phyloP scores from a whole-genome alignment of 768 basidiomycete genomes.

The Chiua virens region DNA sequence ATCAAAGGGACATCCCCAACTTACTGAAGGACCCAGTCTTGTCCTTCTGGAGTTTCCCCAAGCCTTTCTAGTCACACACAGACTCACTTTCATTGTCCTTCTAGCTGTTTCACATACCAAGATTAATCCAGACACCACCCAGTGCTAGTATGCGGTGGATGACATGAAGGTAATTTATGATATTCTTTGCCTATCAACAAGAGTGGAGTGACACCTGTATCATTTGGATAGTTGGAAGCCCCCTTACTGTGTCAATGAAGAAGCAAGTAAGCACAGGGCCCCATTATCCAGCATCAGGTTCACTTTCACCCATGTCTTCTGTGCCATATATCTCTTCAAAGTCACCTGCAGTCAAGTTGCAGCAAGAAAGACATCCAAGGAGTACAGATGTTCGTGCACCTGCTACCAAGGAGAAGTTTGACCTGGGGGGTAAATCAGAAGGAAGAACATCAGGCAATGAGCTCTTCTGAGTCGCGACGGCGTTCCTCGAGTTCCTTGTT shows the following conservation, averaged over 20 bases:
- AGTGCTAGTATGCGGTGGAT: slow-evolving; percentile 81
- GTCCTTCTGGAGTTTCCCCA: no score
- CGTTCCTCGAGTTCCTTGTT: no score
- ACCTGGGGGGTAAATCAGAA: slow-evolving; percentile 59
- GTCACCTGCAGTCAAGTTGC: slow-evolving; percentile 53
- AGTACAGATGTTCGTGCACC: slow-evolving; percentile 42
- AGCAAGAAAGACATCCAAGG: neutral
- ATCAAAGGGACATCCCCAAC: no score
- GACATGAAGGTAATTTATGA: slow-evolving; percentile 84
- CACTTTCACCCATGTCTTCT: slow-evolving; percentile 47
- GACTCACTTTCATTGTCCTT: no score
- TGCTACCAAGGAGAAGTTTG: slow-evolving; percentile 83
- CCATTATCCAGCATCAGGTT: slow-evolving; percentile 79
- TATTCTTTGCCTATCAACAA: slow-evolving; percentile 73
- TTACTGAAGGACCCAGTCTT: no score
- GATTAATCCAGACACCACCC: slow-evolving; percentile 91
- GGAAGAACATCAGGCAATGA: slow-evolving; percentile 91
- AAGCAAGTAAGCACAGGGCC: slow-evolving; percentile 92
- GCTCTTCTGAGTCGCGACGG: no score
- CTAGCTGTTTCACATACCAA: no score
- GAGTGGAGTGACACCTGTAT: neutral
- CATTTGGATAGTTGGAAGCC: neutral
- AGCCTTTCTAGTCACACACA: no score
- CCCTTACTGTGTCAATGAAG: slow-evolving; percentile 89
- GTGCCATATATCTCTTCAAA: slow-evolving; percentile 89